phyloP scores from a whole-genome alignment of 2,329 filamentous ascomycete species.

The Daldinia sp. region DNA sequence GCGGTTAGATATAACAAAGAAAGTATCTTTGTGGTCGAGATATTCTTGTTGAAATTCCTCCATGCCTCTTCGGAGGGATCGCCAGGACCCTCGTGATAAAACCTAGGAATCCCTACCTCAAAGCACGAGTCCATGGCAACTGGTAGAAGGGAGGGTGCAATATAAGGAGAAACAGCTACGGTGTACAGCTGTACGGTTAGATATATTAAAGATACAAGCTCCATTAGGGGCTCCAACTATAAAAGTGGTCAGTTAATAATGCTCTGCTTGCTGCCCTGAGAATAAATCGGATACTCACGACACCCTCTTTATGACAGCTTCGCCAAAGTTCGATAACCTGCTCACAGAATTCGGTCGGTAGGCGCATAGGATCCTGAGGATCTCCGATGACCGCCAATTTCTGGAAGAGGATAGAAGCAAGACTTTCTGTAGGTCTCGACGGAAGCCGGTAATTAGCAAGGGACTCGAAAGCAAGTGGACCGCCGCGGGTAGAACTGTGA shows the following conservation, averaged over 20 bases:
- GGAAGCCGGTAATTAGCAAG: slow-evolving; percentile 74
- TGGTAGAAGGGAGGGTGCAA: slow-evolving; percentile 69
- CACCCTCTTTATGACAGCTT: slow-evolving; percentile 71
- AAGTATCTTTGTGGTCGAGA: slow-evolving; percentile 74
- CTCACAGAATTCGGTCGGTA: slow-evolving; percentile 74
- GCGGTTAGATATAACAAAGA: slow-evolving; percentile 74
- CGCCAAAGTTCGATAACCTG: slow-evolving; percentile 76
- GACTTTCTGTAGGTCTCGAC: slow-evolving; percentile 69
- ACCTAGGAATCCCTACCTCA: slow-evolving; percentile 68
- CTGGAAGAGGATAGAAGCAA: slow-evolving; percentile 76
- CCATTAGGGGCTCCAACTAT: slow-evolving; percentile 71
- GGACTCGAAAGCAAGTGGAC: slow-evolving; percentile 74
- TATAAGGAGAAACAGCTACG: slow-evolving; percentile 66
- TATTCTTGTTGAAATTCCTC: slow-evolving; percentile 63
- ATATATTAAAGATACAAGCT: slow-evolving; percentile 73
- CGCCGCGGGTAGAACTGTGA: slow-evolving; percentile 66
- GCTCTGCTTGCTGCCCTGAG: neutral
- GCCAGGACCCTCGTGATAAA: slow-evolving; percentile 61
- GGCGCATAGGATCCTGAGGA: slow-evolving; percentile 61
- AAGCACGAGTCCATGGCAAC: slow-evolving; percentile 70
- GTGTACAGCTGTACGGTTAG: slow-evolving; percentile 74
- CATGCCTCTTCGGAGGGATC: slow-evolving; percentile 59
- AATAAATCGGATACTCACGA: slow-evolving; percentile 47
- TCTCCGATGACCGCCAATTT: slow-evolving; percentile 70
- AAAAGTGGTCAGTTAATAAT: slow-evolving; percentile 18